Conservation (phyloP, 202 grass and related monocot species). For the Saccharum hybrid region DNA sequence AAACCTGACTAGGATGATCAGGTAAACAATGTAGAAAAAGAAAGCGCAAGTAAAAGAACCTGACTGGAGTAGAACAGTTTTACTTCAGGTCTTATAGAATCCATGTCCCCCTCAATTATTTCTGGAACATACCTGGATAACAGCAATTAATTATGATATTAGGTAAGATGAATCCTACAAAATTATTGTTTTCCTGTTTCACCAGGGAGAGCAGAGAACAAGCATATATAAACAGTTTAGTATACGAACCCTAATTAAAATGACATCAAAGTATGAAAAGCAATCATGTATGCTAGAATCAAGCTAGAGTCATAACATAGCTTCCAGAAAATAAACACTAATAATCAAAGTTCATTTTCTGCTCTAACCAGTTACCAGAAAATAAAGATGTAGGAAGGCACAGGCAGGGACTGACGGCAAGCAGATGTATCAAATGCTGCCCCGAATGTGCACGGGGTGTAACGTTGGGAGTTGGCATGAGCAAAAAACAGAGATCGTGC, state of each 20-base stretch:
- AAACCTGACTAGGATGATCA: conserved; percentile 13
- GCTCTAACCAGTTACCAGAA: not conserved
- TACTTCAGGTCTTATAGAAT: conserved; percentile 79
- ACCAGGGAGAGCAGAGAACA: not conserved
- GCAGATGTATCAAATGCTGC: too few species aligned
- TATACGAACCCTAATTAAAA: not conserved
- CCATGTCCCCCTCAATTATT: conserved; percentile 76
- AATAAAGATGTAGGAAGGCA: conserved; percentile 7
- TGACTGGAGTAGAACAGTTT: conserved; percentile 64
- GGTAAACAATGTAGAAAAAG: not conserved
- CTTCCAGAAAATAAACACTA: conserved; percentile 1
- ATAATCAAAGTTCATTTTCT: not conserved
- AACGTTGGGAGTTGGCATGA: too few species aligned
- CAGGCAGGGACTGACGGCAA: too few species aligned
- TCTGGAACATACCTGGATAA: conserved; percentile 66
- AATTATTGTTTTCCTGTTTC: not conserved
- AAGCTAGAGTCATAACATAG: not conserved
- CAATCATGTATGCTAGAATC: not conserved
- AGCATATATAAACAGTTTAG: not conserved
- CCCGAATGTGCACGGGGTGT: too few species aligned
- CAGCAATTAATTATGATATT: conserved; percentile 13
- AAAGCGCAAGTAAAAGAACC: conserved; percentile 32
- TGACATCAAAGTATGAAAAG: not conserved
- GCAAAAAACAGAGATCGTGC: too few species aligned
- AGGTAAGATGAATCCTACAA: conserved; percentile 3